Evolutionary conservation across 1,139 yeast species (phyloP), one percentile per base, ranked within the genome.

Genomic region (Kodamaea sp.): DNA sequence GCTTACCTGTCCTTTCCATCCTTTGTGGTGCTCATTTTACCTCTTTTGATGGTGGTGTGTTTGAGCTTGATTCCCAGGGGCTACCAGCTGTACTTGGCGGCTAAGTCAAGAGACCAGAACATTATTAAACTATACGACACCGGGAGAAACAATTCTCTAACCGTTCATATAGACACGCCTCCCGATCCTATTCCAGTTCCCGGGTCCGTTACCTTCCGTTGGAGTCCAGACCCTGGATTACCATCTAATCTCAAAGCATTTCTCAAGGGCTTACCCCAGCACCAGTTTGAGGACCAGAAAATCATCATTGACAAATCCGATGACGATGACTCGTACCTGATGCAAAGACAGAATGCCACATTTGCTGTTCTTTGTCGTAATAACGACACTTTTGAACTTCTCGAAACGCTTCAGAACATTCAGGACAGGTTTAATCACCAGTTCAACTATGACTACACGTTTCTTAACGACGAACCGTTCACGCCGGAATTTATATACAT

Each of bases 401-500:
- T 46, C 10, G 44, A 46, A 12, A 50, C 61, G 3, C 42, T 57
- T 13, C 44, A 45, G 15, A 48, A 40, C 31, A 35, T 47, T 34
- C 50, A 55, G 29, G 50, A 47, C 12, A 37, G 47, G 19, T 55
- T 47, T 40, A 53, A 54, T 24, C 22, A 39, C 37, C 34, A 42
- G 22, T 53, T 28, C 41, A 43, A 57, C 34, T 62, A 65, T 39
- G 70, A 65, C 37, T 65, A 55, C 50, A 62, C 63, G 3, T 63
- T 65, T 44, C 44, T 65, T 8, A 66, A 66, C 43, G 67, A 66
- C 39, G 48, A 50, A 30, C 59, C 59, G 4, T 66, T 66, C 34
- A 39, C 47, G 14, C 38, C 37, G 3, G 51, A 49, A n/a, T 63
- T 66, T 40, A 51, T 58, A 4, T 42, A 42, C 29, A 34, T 48